Conservation (phyloP, 352 stramenopile species). For the Phytopythium vexans region DNA sequence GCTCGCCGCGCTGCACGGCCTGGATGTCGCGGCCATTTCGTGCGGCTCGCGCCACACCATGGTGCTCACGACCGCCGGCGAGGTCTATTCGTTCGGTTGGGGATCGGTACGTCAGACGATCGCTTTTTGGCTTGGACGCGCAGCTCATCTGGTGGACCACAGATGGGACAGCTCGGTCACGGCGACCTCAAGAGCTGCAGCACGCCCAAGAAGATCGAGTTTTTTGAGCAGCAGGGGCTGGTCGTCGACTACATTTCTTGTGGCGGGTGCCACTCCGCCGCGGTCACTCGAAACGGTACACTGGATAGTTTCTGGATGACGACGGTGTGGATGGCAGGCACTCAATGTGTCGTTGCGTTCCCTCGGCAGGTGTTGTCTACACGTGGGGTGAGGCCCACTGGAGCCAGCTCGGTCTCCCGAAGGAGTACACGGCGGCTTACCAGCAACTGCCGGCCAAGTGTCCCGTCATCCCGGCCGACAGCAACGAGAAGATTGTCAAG, state of each 20-base stretch:
- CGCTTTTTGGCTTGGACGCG: neutral
- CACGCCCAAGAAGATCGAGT: constrained; percentile 51
- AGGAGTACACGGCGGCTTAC: constrained; percentile 56
- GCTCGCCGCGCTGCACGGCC: constrained; percentile 36
- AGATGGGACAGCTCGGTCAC: constrained; percentile 82
- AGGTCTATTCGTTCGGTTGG: constrained; percentile 79
- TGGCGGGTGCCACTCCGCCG: constrained; percentile 77
- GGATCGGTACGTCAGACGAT: constrained; percentile 43
- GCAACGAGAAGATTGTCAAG: constrained; percentile 61
- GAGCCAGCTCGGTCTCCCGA: constrained; percentile 71
- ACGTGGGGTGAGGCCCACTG: constrained; percentile 85
- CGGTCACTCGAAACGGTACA: constrained; percentile 64
- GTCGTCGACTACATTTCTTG: constrained; percentile 76
- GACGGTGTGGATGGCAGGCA: neutral
- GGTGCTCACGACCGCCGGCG: constrained; percentile 58
- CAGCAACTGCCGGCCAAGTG: constrained; percentile 70
- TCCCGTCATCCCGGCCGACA: constrained; percentile 40
- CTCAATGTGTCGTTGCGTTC: neutral
- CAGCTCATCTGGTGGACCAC: neutral
- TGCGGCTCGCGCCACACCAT: constrained; percentile 83
- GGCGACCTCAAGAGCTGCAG: constrained; percentile 74
- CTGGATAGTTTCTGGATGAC: neutral
- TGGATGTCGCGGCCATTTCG: constrained; percentile 65
- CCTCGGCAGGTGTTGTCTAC: constrained; percentile 47
- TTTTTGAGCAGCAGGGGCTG: constrained; percentile 48